Evolutionary conservation across 2,329 filamentous ascomycete genomes (phyloP), one percentile per base, ranked within the genome.

Genomic region (Chaetomiaceae sp.): DNA sequence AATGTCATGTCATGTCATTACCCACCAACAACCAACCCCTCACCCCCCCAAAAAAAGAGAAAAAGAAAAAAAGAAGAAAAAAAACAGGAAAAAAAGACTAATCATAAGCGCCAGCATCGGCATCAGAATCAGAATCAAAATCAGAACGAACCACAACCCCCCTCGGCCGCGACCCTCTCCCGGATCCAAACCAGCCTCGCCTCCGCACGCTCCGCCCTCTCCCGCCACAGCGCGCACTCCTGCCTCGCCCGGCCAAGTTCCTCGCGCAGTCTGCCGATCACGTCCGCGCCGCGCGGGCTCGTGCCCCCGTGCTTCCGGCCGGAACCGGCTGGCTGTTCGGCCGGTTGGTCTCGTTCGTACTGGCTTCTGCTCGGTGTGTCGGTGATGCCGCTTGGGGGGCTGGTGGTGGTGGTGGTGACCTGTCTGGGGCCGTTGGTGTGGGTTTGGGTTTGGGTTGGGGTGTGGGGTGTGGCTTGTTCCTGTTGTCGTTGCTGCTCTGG

Each of bases 181-280:
- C 18, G 46, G 14, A 27, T 34, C n/a, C n/a, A n/a, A n/a, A 71
- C 69, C 16, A 83, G 63, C 44, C 76, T 71, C 55, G 68, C 72
- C 67, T 86, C 81, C 0, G 81, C 80, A 4, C 72, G 69, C 60
- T 81, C 74, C 0, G 82, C 82, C 29, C 79, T 70, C 29, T 71
- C 72, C 57, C 71, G 76, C 82, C 82, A 86, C 56, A 68, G 71
- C 27, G 67, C 61, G 30, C 69, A 63, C 42, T 79, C 75, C 30
- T 67, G 64, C 46, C 70, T 72, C 3, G 71, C 65, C 18, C 68
- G 66, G 18, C 74, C 66, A 40, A 84, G 61, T 58, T 79, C 71
- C 57, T 79, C 74, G 48, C 72, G 73, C 48, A 82, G 60, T 4
- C 70, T 71, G 1, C 73, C 73, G 14, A 76, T 62, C 13, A 51